Conservation (phyloP, 345 rosid genomes). For the Moringa oleifera region DNA sequence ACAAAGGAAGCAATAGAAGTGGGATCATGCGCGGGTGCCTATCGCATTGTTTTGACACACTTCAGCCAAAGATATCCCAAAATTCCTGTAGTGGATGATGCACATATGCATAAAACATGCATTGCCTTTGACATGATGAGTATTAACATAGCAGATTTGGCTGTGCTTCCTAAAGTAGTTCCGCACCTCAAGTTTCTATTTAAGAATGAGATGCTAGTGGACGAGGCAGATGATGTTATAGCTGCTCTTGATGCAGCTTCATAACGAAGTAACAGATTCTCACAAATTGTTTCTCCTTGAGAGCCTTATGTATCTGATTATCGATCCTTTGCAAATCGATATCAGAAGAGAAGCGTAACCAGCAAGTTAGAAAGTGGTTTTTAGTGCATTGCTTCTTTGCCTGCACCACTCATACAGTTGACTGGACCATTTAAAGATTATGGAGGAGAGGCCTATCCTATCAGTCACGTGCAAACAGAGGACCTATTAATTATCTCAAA, state of each 20-base stretch:
- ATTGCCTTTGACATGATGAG: slow-evolving; percentile 94
- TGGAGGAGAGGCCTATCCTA: no score
- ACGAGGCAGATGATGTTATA: slow-evolving; percentile 48
- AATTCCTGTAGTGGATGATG: slow-evolving; percentile 71
- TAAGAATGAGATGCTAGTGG: slow-evolving; percentile 57
- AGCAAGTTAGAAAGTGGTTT: no score
- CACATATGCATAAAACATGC: slow-evolving; percentile 87
- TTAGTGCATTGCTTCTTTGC: no score
- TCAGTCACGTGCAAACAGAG: no score
- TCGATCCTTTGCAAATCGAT: no score
- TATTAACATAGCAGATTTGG: slow-evolving; percentile 76
- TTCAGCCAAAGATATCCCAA: slow-evolving; percentile 98
- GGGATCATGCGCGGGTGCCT: slow-evolving; percentile 57
- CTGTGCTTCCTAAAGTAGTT: slow-evolving; percentile 70
- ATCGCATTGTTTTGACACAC: slow-evolving; percentile 82
- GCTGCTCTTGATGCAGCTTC: slow-evolving; percentile 27
- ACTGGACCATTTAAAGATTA: no score
- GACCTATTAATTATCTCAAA: no score
- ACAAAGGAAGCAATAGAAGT: slow-evolving; percentile 86
- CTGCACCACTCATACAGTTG: no score
- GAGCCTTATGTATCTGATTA: no score
- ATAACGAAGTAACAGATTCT: no score
- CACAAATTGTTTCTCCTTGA: no score
- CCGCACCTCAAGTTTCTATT: slow-evolving; percentile 79
- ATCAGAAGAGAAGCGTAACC: no score